phyloP scores from a whole-genome alignment of 345 rosid species.

The Euphorbia tirucalli region DNA sequence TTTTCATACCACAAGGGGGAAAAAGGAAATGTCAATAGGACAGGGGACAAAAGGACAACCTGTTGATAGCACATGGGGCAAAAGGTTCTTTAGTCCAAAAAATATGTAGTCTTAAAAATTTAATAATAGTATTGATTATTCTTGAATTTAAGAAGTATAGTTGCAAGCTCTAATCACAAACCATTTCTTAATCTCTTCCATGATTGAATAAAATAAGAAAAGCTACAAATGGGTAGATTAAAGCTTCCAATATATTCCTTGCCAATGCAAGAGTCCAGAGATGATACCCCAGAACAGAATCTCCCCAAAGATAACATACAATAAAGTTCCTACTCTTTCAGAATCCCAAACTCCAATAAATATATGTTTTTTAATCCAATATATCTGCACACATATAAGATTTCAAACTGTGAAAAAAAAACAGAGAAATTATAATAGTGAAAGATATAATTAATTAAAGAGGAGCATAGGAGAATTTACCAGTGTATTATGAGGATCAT shows the following conservation, averaged over 20 bases:
- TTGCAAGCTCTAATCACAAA: too few relatives aligned
- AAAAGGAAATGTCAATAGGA: too few relatives aligned
- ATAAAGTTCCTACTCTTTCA: conserved; percentile 49
- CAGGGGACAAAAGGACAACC: too few relatives aligned
- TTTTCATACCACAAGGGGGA: too few relatives aligned
- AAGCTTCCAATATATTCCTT: conserved; percentile 74
- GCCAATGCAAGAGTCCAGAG: conserved; percentile 52
- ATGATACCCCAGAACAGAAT: conserved; percentile 70
- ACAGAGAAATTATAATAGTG: background rate
- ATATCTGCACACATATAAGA: conserved; percentile 38
- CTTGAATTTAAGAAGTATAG: too few relatives aligned
- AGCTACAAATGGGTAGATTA: too few relatives aligned
- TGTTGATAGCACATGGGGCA: too few relatives aligned
- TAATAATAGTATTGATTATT: too few relatives aligned
- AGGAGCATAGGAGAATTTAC: conserved; percentile 23
- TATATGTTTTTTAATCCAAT: conserved; percentile 65
- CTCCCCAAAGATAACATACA: conserved; percentile 73
- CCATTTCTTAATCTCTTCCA: too few relatives aligned
- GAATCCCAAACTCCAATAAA: conserved; percentile 70
- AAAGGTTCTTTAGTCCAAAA: too few relatives aligned
- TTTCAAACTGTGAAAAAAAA: background rate
- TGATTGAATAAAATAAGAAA: too few relatives aligned
- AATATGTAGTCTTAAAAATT: too few relatives aligned
- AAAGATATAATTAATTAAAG: background rate
- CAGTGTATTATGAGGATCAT: conserved; percentile 66